Percentiles rank a stretch among this genome's conserved stretches.
Conservation (phyloP, 768 basidiomycete genomes). For the Suillus variegatus region DNA sequence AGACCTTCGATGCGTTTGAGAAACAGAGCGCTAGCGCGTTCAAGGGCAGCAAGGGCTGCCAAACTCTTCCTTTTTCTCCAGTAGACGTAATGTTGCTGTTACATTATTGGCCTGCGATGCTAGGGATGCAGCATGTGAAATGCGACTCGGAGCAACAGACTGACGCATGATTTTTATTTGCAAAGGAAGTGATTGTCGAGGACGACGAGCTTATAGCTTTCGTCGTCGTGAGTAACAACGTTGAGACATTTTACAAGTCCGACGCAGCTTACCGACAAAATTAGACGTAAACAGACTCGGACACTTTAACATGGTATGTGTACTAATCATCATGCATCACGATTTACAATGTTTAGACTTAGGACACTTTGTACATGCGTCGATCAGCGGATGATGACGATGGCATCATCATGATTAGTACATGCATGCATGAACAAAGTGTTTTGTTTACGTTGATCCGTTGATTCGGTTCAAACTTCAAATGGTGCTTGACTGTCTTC, state of each 20-base stretch:
- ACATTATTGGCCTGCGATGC: slow-evolving; percentile 29
- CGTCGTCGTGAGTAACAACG: not conserved
- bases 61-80: slow-evolving; percentile 81
- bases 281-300: no score
- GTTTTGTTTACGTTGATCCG: not conserved
- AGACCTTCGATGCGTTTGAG: slow-evolving; percentile 68
- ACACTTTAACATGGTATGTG: no score
- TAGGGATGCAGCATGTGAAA: slow-evolving; percentile 45
- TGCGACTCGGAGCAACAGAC: slow-evolving; percentile 52
- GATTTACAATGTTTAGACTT: no score
- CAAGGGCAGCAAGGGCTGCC: slow-evolving; percentile 75
- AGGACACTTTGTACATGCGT: no score
- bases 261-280: not conserved
- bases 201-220: not conserved
- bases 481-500: not conserved
- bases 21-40: slow-evolving; percentile 47
- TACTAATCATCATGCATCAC: no score
- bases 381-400: not conserved
- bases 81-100: slow-evolving; percentile 54
- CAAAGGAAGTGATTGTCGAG: not conserved
- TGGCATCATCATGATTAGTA: not conserved
- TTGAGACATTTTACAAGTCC: not conserved
- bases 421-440: no score
- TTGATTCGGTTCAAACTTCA: not conserved
- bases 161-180: slow-evolving; percentile 39